Base-by-base conservation (phyloP, 768 basidiomycete genomes). In the Phlebiopsis flavidoalba region DNA sequence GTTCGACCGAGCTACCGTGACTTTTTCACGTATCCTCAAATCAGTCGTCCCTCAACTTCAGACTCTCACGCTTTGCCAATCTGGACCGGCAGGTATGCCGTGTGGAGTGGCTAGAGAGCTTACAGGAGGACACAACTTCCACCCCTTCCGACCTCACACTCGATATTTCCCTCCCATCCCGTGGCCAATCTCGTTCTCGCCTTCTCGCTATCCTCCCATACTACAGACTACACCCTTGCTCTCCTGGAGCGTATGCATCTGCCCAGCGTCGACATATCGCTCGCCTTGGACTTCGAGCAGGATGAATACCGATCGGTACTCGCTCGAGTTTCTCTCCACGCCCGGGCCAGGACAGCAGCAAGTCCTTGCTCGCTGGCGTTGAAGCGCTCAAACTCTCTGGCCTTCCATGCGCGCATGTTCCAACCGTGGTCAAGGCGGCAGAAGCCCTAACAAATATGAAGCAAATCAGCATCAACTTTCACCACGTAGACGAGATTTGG, bases 1-100 rank as follows among this genome's bases (percentile, higher is more conserved):
- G 86, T 85, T 14, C 82, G 87, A 12, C 89, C 88, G 1, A 76
- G 79, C 3, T 88, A 80, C 71, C 60, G 66, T 10, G 76, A 80
- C 14, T 86, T 91, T n/a, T 63, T 66, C 71, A 26, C 67, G 77
- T 33, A 83, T 88, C 19, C 68, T 92, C 43, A 69, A 72, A 10
- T 65, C 71, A 22, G n/a, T 86, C 85, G n/a, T n/a, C 3, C 82
- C 88, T 2, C 72, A 80, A 43, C 78, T 91, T 8, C 70, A 76
- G 33, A 76, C 69, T 1, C 78, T 92, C 58, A 76, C 76, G 2
- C 74, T 91, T 8, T 77, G 75, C 40, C 66, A 75, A 50, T 88
- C 89, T 10, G 86, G 88, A 0, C 87, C 89, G 12, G 67, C 72
- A 1, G 79, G 75, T 37, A 61, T 67, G 15, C 75, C 76, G n/a